phyloP scores from a whole-genome alignment of 129 eudicot genomes.

The Centaurea solstitialis region DNA sequence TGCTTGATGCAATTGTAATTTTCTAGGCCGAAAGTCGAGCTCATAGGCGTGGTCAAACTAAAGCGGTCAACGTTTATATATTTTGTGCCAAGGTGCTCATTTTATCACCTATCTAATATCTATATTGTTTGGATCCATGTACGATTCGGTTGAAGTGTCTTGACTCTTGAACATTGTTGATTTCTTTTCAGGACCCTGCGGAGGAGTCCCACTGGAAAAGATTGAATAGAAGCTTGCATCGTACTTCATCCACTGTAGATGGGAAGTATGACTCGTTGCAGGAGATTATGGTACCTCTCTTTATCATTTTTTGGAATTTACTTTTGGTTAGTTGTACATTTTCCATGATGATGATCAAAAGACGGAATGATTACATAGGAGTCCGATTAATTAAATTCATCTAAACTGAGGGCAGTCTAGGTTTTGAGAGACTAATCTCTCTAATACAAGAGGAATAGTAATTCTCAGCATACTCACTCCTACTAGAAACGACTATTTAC shows the following conservation, averaged over 20 bases:
- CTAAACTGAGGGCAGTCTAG: neutral
- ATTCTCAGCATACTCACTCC: neutral
- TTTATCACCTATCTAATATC: conserved; percentile 1
- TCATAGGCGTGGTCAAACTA: conserved; percentile 91
- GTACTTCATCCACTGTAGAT: conserved; percentile 79
- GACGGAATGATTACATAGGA: neutral
- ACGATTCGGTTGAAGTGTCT: neutral
- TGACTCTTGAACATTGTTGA: conserved; percentile 4
- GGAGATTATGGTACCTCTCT: conserved; percentile 63
- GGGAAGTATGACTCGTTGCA: conserved; percentile 75
- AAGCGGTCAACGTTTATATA: conserved; percentile 81
- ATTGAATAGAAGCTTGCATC: conserved; percentile 74
- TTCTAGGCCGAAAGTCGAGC: conserved; percentile 96
- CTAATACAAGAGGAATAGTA: neutral
- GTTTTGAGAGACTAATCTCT: neutral
- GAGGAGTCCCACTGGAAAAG: conserved; percentile 79
- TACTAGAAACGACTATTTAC: neutral
- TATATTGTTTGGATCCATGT: conserved; percentile 8
- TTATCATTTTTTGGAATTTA: conserved; percentile 2
- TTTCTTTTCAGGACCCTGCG: conserved; percentile 65
- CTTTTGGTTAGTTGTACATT: neutral
- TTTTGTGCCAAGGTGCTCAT: conserved; percentile 83
- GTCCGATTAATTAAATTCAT: neutral
- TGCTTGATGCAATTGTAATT: conserved; percentile 25
- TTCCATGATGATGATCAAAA: neutral